Evolutionary conservation across 495 filamentous ascomycete genomes (phyloP).

Genomic region (Penicillium nucicola): DNA sequence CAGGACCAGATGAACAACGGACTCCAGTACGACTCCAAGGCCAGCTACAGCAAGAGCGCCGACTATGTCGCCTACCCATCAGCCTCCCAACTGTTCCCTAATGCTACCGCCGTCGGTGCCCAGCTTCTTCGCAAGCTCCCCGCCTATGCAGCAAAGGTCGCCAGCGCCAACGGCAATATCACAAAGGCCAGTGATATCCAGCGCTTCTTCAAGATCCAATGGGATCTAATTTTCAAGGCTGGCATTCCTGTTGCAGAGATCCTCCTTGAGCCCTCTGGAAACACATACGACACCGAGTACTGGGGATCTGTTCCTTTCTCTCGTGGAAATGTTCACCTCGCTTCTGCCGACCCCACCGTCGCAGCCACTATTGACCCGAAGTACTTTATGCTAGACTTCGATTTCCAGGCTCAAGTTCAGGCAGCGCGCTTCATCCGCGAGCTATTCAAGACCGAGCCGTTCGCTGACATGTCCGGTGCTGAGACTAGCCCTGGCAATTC

Average conservation of each 20-base stretch:
- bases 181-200: slow-evolving; percentile 14
- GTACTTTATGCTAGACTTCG: slow-evolving; percentile 52
- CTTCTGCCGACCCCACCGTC: slow-evolving; percentile 25
- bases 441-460: slow-evolving; percentile 18
- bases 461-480: slow-evolving; percentile 11
- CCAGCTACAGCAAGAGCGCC: slow-evolving; percentile 4
- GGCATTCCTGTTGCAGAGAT: slow-evolving; percentile 42
- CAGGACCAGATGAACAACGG: slow-evolving; percentile 26
- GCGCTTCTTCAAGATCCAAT: slow-evolving; percentile 23
- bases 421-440: slow-evolving; percentile 29
- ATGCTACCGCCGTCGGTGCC: slow-evolving; percentile 11
- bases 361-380: slow-evolving; percentile 51
- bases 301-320: slow-evolving; percentile 49
- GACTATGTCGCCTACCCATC: slow-evolving; percentile 21
- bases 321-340: slow-evolving; percentile 56
- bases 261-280: slow-evolving; percentile 23
- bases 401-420: slow-evolving; percentile 35
- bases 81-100: slow-evolving; percentile 13
- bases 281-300: slow-evolving; percentile 30
- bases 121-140: slow-evolving; percentile 17
- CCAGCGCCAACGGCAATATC: slow-evolving; percentile 15
- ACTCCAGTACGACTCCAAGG: slow-evolving; percentile 12
- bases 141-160: slow-evolving; percentile 16
- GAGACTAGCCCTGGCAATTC: slow-evolving; percentile 20
- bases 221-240: slow-evolving; percentile 29